Evolutionary conservation across 2,329 filamentous ascomycete species (phyloP), one percentile per base, ranked within the genome.

Genomic region (Hymenoscyphus repandus): DNA sequence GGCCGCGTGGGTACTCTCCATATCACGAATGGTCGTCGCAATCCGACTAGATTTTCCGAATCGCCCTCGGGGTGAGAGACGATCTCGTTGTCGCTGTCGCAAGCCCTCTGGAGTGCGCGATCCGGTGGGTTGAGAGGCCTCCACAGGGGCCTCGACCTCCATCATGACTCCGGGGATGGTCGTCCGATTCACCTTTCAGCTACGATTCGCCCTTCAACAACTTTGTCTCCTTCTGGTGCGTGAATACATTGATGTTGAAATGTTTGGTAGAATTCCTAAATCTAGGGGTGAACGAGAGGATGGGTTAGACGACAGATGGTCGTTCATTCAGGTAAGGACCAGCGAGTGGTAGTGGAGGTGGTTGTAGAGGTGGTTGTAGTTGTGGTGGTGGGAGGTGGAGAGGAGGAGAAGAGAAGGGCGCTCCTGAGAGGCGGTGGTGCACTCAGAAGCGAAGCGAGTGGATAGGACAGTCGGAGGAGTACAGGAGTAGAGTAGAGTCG

Each of bases 1-100:
- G 46, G 49, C 56, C 41, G 49, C 55, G 2, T 46, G 45, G 6
- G 51, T 45, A 4, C 38, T 44, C 15, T 59, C 57, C 15, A 61
- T 39, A 36, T 66, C 63, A 39, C 55, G 52, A 15, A 57, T 47
- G 4, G 56, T 54, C 2, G 59, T 58, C 17, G 61, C 47, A 37
- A 54, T 60, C 45, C 54, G 51, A 49, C 45, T 49, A 9, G 51
- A 32, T 51, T 60, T 63, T 31, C 54, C 54, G 34, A 60, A 61
- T 36, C 59, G 58, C 30, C 63, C 58, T 58, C 65, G 58, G 6
- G 64, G 64, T 17, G 64, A 62, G 27, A 66, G 51, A 48, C 62
- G 62, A 55, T 66, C 63, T 59, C 63, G 62, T 54, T 67, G 65
- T 55, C 63, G 64, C 50, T 64, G 61, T 62, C 65, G 65, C 56